Evolutionary conservation across 2,329 filamentous ascomycete species (phyloP).

Genomic region (Aspergillus fischeri): DNA sequence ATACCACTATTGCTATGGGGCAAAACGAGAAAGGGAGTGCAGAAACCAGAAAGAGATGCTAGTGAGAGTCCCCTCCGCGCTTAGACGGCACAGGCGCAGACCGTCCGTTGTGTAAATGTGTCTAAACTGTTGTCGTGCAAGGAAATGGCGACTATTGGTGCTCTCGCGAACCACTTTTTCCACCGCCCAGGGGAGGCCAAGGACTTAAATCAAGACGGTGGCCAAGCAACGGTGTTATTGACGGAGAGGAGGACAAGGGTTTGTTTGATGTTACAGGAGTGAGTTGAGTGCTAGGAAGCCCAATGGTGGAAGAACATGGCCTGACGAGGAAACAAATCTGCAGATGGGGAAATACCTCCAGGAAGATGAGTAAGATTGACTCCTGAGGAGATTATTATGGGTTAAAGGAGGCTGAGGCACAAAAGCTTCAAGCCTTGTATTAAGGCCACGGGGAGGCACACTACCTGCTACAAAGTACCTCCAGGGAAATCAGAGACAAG

Average conservation of each 20-base stretch:
- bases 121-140: neutral
- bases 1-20: neutral
- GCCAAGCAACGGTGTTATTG: neutral
- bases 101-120: neutral
- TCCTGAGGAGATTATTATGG: neutral
- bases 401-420: too few relatives aligned
- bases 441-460: neutral
- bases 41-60: neutral
- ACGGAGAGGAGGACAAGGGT: neutral
- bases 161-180: neutral
- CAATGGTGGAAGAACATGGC: constrained; percentile 1
- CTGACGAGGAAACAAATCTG: neutral
- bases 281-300: neutral
- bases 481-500: too few relatives aligned
- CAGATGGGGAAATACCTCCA: neutral
- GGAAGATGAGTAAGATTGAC: neutral
- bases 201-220: neutral
- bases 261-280: constrained; percentile 1
- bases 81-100: neutral
- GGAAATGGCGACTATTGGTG: neutral
- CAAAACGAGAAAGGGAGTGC: neutral
- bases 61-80: neutral
- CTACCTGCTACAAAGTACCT: too few relatives aligned
- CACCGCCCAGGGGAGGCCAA: neutral
- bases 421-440: neutral